Percentiles rank a stretch among this genome's conserved stretches.
Conservation (phyloP, 768 basidiomycete species). For the Hebeloma cylindrosporum region DNA sequence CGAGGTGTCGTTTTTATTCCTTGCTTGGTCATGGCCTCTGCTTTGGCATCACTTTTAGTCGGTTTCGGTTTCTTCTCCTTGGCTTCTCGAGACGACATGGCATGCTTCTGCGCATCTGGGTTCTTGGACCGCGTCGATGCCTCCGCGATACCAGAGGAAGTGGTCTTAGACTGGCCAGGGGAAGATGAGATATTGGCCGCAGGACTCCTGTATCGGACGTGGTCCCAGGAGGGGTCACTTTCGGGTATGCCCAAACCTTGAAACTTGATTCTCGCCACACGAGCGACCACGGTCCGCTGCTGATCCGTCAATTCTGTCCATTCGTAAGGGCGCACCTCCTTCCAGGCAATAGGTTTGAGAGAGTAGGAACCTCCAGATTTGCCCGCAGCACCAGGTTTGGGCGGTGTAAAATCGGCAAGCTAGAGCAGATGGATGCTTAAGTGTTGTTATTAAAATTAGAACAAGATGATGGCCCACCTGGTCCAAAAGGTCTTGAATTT, state of each 20-base stretch:
- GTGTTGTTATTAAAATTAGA: conserved; percentile 2
- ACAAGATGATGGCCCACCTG: conserved; percentile 43
- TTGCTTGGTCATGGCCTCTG: conserved; percentile 48
- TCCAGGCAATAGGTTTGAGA: conserved; percentile 60
- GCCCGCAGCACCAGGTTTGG: conserved; percentile 35
- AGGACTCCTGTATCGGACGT: conserved; percentile 37
- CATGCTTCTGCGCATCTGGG: conserved; percentile 42
- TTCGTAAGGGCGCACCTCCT: conserved; percentile 68
- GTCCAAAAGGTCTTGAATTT: conserved; percentile 48
- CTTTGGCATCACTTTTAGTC: conserved; percentile 40
- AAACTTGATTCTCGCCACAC: conserved; percentile 50
- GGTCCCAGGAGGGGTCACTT: conserved; percentile 62
- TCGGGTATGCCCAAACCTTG: conserved; percentile 53
- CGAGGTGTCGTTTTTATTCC: conserved; percentile 35
- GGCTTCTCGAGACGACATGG: conserved; percentile 43
- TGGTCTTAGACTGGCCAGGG: conserved; percentile 13
- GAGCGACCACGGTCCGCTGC: conserved; percentile 50
- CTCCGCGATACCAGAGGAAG: conserved; percentile 5
- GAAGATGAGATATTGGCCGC: conserved; percentile 14
- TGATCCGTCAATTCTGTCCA: conserved; percentile 50
- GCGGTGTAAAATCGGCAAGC: conserved; percentile 49
- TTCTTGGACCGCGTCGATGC: conserved; percentile 12
- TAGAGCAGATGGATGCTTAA: conserved; percentile 27
- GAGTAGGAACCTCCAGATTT: conserved; percentile 43
- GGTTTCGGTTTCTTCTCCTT: conserved; percentile 48